A percentile compares a stretch with the other conserved stretches of the same genome.
phyloP scores from a whole-genome alignment of 805 yeast species.

The Saturnispora hagleri region DNA sequence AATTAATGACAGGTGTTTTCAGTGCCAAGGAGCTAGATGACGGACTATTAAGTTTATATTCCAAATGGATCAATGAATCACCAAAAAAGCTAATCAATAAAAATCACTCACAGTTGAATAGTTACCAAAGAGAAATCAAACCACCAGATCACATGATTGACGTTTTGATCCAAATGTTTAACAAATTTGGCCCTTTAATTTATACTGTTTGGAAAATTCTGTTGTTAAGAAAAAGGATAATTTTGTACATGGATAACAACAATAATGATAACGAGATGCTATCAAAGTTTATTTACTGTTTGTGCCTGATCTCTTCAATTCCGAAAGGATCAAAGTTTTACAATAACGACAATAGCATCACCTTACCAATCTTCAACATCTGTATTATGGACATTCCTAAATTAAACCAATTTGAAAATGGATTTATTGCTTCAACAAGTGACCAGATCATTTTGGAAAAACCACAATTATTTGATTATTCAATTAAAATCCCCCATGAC shows the following conservation, averaged over 20 bases:
- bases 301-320: constrained; percentile 51
- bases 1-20: background rate
- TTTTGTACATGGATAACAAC: constrained; percentile 26
- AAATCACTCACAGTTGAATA: background rate
- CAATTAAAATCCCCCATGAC: constrained; percentile 24
- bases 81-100: background rate
- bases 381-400: constrained; percentile 49
- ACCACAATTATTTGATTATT: constrained; percentile 39
- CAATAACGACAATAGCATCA: constrained; percentile 23
- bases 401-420: constrained; percentile 21
- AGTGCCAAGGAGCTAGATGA: background rate
- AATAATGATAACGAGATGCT: constrained; percentile 12
- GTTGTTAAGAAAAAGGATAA: constrained; percentile 45
- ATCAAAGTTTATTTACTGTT: constrained; percentile 46
- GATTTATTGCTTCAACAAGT: constrained; percentile 53
- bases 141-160: constrained; percentile 36
- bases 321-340: constrained; percentile 41
- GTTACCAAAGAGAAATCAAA: constrained; percentile 10
- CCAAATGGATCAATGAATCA: background rate
- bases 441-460: constrained; percentile 58
- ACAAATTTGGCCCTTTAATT: constrained; percentile 52
- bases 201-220: constrained; percentile 58
- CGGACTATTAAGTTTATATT: background rate
- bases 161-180: constrained; percentile 37
- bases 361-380: constrained; percentile 51